Evolutionary conservation across 169 alveolate species (phyloP), one percentile per base, ranked within the genome.

Genomic region (Neospora caninum): DNA sequence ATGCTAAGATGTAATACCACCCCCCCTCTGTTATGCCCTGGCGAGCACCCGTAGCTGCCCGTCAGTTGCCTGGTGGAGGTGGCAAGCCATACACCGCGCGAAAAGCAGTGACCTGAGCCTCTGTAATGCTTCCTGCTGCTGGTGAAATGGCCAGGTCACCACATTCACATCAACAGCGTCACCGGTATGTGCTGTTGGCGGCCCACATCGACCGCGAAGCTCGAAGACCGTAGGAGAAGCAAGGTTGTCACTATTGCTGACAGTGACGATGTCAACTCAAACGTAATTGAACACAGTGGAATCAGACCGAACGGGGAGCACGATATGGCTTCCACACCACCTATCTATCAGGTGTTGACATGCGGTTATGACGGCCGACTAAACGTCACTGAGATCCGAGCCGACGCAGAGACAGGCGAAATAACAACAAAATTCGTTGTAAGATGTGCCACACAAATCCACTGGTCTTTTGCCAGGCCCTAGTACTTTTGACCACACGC

Each of bases 151-250:
- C 41, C 67, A 82, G 89, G 89, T n/a, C 89, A 82, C 38, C 89
- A 43, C 41, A 41, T 82, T 29, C 89, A 82, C 36, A 82, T 42
- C 67, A 82, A 82, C 89, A 82, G 89, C 38, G 89, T 82, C 58
- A 36, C 89, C 18, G 41, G 89, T 69, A 82, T 82, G 89, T 82
- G 89, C 89, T 82, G 69, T 22, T 82, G 89, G 89, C 70, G 69
- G 36, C 69, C 67, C 7, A 34, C 45, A 20, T 34, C 43, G 29
- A 22, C 34, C 67, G 38, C 41, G 39, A 82, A 43, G 36, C 36
- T 22, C 38, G 89, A 82, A 42, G 89, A 41, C 10, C 36, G 67
- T 27, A 82, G 67, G 29, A 45, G 67, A 41, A 41, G 89, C 25
- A 39, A n/a, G 36, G 69, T 0, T 10, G 70, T 0, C 89, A 25